phyloP scores from a whole-genome alignment of 2,329 filamentous ascomycete species.

The Aspergillus aculeatus region DNA sequence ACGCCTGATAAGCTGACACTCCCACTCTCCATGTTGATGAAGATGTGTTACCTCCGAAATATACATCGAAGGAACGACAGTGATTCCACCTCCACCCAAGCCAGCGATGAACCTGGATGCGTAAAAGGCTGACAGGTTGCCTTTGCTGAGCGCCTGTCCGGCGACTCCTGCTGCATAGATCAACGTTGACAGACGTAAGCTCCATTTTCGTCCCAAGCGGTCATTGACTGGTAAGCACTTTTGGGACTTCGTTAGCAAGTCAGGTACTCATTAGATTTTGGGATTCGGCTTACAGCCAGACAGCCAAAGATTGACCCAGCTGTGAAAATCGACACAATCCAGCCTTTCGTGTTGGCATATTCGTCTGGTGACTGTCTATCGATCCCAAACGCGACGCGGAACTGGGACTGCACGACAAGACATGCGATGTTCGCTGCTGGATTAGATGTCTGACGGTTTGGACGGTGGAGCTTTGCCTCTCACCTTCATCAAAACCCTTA shows the following conservation, averaged over 20 bases:
- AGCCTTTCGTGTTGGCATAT: conserved; percentile 23
- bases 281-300: conserved; percentile 11
- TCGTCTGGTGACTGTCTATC: conserved; percentile 14
- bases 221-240: conserved; percentile 4
- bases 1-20: not conserved
- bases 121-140: conserved; percentile 17
- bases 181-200: conserved; percentile 1
- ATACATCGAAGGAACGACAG: conserved; percentile 18
- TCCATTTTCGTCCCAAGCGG: conserved; percentile 1
- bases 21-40: not conserved
- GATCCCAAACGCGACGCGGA: conserved; percentile 17
- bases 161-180: not conserved
- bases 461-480: not conserved
- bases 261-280: not conserved
- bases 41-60: conserved; percentile 13
- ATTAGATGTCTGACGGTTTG: not conserved
- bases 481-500: conserved; percentile 24
- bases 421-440: conserved; percentile 22
- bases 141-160: conserved; percentile 11
- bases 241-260: not conserved
- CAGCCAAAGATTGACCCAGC: conserved; percentile 22
- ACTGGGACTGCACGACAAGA: conserved; percentile 18
- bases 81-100: conserved; percentile 15
- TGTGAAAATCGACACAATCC: conserved; percentile 22
- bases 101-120: conserved; percentile 18